Conservation (phyloP, 805 yeast species). For the Candida arabinofermentans region DNA sequence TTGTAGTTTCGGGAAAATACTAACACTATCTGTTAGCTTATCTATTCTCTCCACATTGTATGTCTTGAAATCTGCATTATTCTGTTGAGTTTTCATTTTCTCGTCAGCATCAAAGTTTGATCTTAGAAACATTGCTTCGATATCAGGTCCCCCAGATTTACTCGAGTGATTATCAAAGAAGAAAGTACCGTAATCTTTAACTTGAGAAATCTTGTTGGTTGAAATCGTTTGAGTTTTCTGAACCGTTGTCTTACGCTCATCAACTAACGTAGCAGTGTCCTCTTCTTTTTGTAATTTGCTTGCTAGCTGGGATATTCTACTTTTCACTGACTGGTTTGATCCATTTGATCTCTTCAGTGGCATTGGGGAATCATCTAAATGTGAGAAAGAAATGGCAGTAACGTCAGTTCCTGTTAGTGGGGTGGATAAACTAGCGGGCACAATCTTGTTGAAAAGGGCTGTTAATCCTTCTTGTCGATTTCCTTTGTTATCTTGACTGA, state of each 20-base stretch:
- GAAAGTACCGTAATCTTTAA: conserved; percentile 25
- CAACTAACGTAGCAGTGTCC: background rate
- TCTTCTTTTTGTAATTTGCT: conserved; percentile 7
- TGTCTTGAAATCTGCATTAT: background rate
- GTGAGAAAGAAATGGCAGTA: background rate
- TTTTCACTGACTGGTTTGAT: background rate
- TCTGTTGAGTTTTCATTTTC: conserved; percentile 1
- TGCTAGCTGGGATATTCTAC: conserved; percentile 16
- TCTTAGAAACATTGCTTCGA: conserved; percentile 19
- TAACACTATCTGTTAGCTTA: background rate
- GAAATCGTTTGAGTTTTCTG: background rate
- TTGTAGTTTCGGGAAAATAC: too few relatives aligned
- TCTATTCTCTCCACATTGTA: background rate
- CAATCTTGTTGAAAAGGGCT: conserved; percentile 15
- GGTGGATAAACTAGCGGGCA: conserved; percentile 21
- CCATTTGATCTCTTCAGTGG: conserved; percentile 5
- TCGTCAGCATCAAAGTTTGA: conserved; percentile 8
- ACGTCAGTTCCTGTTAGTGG: conserved; percentile 10
- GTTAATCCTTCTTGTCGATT: conserved; percentile 10
- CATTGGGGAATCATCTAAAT: conserved; percentile 14
- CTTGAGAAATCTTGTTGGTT: background rate
- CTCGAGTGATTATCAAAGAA: conserved; percentile 13
- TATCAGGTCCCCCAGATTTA: conserved; percentile 7
- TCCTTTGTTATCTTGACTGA: conserved; percentile 1
- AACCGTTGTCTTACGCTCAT: background rate